These are phyloP conservation scores for Mycena citricolor DNA, from an alignment of 1,284 basidiomycete genomes.

Conservation along the genomic window DNA sequence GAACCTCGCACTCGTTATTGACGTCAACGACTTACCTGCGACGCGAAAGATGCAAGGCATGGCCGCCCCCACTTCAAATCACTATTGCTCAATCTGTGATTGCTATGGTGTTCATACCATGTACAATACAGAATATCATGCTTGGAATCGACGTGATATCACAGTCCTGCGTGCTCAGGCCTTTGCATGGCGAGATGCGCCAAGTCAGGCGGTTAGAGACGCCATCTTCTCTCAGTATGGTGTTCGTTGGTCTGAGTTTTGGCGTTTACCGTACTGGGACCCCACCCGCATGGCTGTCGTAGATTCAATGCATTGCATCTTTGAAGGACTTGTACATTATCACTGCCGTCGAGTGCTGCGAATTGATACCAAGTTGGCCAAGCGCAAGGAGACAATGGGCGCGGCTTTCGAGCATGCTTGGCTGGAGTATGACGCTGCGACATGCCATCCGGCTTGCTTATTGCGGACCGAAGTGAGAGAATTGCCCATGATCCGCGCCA, in stretches of 20 bases:
- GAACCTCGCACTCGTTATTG: constrained; percentile 23
- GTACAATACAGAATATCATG: constrained; percentile 27
- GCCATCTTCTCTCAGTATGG: constrained; percentile 27
- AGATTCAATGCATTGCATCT: constrained; percentile 38
- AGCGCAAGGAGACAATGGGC: constrained; percentile 14
- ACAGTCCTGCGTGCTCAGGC: constrained; percentile 22
- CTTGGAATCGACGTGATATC: constrained; percentile 15
- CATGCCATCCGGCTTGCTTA: constrained; percentile 5
- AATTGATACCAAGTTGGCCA: constrained; percentile 24
- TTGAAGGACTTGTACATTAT: constrained; percentile 31
- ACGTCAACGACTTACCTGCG: constrained; percentile 37
- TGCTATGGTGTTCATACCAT: constrained; percentile 32
- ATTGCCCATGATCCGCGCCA: not conserved
- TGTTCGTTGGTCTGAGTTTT: constrained; percentile 36
- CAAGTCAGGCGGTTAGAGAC: constrained; percentile 20
- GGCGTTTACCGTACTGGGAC: constrained; percentile 38
- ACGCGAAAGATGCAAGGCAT: constrained; percentile 32
- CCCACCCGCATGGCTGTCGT: constrained; percentile 30
- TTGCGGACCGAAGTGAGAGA: constrained; percentile 8
- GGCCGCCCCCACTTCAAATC: constrained; percentile 20
- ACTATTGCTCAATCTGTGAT: constrained; percentile 37
- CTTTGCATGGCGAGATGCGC: constrained; percentile 31
- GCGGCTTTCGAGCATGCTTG: constrained; percentile 15
- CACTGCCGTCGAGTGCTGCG: constrained; percentile 30
- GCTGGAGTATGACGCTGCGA: constrained; percentile 11